phyloP scores from a whole-genome alignment of 805 yeast species.

The Starmera amethionina region DNA sequence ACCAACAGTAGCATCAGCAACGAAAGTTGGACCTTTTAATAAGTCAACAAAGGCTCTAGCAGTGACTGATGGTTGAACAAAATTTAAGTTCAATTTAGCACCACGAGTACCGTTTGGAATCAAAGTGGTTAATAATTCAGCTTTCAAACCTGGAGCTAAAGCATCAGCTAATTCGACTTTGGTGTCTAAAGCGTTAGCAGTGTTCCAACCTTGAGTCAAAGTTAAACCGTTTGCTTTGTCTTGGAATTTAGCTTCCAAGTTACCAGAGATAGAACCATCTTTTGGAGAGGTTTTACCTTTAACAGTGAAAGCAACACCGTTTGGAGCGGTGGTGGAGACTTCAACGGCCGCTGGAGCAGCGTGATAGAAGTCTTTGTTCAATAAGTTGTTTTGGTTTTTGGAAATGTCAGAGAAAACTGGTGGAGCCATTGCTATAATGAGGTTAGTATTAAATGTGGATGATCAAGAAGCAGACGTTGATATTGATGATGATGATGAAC shows the following conservation, averaged over 20 bases:
- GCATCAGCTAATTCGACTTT: slow-evolving; percentile 88
- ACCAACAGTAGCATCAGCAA: slow-evolving; percentile 91
- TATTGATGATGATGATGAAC: no score
- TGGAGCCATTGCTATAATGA: slow-evolving; percentile 46
- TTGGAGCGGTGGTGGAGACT: slow-evolving; percentile 88
- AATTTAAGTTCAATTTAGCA: slow-evolving; percentile 84
- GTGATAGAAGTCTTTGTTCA: slow-evolving; percentile 91
- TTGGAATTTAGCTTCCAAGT: slow-evolving; percentile 82
- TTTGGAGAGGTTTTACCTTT: slow-evolving; percentile 79
- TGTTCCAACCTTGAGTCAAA: slow-evolving; percentile 96
- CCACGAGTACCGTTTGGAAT: slow-evolving; percentile 80
- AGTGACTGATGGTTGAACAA: slow-evolving; percentile 85
- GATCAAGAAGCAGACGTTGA: no score
- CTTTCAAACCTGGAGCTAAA: slow-evolving; percentile 90
- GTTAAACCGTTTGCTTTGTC: slow-evolving; percentile 91
- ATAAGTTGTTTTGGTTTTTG: slow-evolving; percentile 83
- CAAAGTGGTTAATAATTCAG: slow-evolving; percentile 80
- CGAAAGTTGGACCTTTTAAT: slow-evolving; percentile 90
- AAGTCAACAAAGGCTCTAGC: slow-evolving; percentile 94
- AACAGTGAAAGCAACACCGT: slow-evolving; percentile 90
- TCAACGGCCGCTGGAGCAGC: slow-evolving; percentile 78
- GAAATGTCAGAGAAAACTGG: slow-evolving; percentile 91
- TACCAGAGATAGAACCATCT: slow-evolving; percentile 77
- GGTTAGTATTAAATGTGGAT: no score
- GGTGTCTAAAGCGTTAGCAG: slow-evolving; percentile 84